Conservation (phyloP, 345 rosid species). For the Lepidium africanum region DNA sequence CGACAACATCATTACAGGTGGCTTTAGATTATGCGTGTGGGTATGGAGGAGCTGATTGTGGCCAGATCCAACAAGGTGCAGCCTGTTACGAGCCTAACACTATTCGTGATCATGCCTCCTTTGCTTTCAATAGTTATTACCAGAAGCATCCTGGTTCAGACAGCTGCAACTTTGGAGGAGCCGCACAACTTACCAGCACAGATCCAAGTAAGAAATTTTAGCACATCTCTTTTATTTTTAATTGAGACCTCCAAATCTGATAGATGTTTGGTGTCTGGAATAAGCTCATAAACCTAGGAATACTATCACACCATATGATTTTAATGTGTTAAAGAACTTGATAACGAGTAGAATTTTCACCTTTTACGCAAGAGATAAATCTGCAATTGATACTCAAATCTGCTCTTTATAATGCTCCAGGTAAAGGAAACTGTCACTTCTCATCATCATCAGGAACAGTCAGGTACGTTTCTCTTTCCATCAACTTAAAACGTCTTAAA, state of each 20-base stretch:
- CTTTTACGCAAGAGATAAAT: background rate
- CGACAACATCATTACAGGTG: slow-evolving; percentile 78
- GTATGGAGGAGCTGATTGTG: slow-evolving; percentile 91
- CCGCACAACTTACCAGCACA: slow-evolving; percentile 71
- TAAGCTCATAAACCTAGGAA: background rate
- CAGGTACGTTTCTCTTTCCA: slow-evolving; percentile 19
- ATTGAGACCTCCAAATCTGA: slow-evolving; percentile 4
- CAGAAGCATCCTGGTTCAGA: slow-evolving; percentile 85
- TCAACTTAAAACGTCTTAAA: background rate
- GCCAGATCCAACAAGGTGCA: slow-evolving; percentile 60
- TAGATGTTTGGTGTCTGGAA: background rate
- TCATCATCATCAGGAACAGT: slow-evolving; percentile 37
- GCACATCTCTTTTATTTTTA: background rate
- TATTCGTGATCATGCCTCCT: slow-evolving; percentile 76
- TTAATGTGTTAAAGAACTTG: background rate
- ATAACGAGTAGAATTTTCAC: background rate
- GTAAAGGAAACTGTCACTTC: slow-evolving; percentile 75
- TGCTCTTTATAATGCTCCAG: slow-evolving; percentile 31
- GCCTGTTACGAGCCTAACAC: slow-evolving; percentile 76
- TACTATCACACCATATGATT: background rate
- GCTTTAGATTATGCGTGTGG: slow-evolving; percentile 98
- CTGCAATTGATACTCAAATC: background rate
- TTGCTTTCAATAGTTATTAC: slow-evolving; percentile 89
- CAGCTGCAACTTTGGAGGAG: slow-evolving; percentile 88
- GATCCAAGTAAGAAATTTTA: slow-evolving; percentile 76